Base-by-base conservation (phyloP, 2,329 filamentous ascomycete genomes). In the Aspergillus tubingensis region DNA sequence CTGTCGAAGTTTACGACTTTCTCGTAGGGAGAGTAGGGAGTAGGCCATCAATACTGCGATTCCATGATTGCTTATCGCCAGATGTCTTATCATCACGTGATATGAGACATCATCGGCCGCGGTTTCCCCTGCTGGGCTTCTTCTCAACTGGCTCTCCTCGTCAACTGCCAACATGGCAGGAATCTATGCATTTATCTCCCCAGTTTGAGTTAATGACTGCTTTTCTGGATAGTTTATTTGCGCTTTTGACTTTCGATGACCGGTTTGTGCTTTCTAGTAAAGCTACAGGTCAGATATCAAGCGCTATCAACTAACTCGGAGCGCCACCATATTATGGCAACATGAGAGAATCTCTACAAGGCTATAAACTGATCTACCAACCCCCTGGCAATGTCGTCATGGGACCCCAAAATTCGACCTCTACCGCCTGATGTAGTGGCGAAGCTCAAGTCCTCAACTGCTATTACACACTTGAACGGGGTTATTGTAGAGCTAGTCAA, bases 391-490 rank as follows among this genome's bases (percentile, higher is more conserved):
- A 75, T 75, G 72, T 59, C 70, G 63, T 53, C 52, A 8, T 59
- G 67, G 41, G 62, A 64, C 47, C 54, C 66, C 54, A 67, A 54
- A n/a, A 94, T 95, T 70, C 82, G 82, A 65, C 86, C 82, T 54
- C 83, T 96, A 61, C 90, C 92, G 11, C 78, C 84, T 39, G 82
- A 90, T 66, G 91, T 90, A 59, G 82, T 87, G 68, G 86, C 89
- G 51, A 91, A 92, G 73, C 89, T 99, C 78, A 91, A 89, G 72
- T 96, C 94, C 0, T 96, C 94, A 0, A 86, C 87, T n/a, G 82
- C 85, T 58, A 89, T 98, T 67, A 90, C 87, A 1, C 89, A 87
- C 48, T 80, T 98, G 32, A 89, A 88, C 67, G 84, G 80, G 25
- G 92, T 91, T 4, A 80, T 91, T 13, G 80, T 86, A 58, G 91